phyloP scores from a whole-genome alignment of 1,284 basidiomycete species.

The Apiotrichum domesticum region DNA sequence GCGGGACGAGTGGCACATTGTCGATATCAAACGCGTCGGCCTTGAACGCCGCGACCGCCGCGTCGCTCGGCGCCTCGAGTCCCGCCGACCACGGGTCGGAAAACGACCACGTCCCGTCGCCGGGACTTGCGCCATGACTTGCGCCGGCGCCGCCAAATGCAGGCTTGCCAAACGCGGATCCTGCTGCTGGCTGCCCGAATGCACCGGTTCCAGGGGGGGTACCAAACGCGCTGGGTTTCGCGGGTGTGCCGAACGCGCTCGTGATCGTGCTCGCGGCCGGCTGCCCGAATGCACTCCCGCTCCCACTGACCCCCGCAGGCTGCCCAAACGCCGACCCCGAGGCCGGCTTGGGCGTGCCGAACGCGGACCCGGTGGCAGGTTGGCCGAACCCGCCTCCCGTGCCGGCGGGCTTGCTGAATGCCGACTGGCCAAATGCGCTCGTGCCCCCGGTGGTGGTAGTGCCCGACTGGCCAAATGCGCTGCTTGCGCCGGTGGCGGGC shows the following conservation, averaged over 20 bases:
- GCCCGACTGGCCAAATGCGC: too few relatives aligned
- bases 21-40: slow-evolving; percentile 62
- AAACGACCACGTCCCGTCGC: slow-evolving; percentile 38
- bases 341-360: too few relatives aligned
- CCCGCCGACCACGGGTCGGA: slow-evolving; percentile 39
- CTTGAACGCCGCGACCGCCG: slow-evolving; percentile 57
- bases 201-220: neutral
- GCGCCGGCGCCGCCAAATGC: slow-evolving; percentile 6
- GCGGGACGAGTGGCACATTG: slow-evolving; percentile 67
- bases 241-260: slow-evolving; percentile 3
- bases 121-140: neutral
- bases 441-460: too few relatives aligned
- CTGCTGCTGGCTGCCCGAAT: neutral
- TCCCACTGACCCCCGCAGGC: too few relatives aligned
- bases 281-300: slow-evolving; percentile 39
- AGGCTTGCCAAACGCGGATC: slow-evolving; percentile 1
- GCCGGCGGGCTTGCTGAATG: too few relatives aligned
- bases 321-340: too few relatives aligned
- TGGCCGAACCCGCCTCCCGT: too few relatives aligned
- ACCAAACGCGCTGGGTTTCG: slow-evolving; percentile 1
- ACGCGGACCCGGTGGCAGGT: too few relatives aligned
- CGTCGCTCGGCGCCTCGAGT: slow-evolving; percentile 30
- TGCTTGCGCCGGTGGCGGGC: too few relatives aligned
- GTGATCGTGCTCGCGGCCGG: slow-evolving; percentile 15
- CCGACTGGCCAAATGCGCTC: too few relatives aligned